Conservation (phyloP, 1,284 basidiomycete genomes). For the Pseudozyma thailandica region DNA sequence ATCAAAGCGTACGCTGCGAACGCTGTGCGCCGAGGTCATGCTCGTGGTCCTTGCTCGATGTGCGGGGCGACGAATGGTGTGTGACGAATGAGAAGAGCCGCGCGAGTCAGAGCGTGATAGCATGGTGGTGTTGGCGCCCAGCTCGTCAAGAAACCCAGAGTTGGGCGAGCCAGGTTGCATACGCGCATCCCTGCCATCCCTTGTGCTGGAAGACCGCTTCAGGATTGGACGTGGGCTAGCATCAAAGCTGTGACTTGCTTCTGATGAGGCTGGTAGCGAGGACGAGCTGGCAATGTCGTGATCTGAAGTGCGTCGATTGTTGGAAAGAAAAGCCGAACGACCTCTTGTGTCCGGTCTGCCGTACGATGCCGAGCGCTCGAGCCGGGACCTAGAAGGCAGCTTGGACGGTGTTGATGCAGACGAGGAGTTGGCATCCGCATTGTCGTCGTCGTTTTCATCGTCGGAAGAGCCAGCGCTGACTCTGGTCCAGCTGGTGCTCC, state of each 20-base stretch:
- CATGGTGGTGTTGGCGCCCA: constrained; percentile 29
- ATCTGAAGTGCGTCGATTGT: constrained; percentile 25
- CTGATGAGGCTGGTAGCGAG: not conserved
- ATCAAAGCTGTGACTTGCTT: constrained; percentile 14
- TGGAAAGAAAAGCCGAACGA: constrained; percentile 12
- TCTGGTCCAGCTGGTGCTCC: constrained; percentile 39
- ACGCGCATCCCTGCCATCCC: constrained; percentile 27
- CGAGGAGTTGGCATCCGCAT: not conserved
- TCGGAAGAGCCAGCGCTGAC: constrained; percentile 8
- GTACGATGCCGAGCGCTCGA: not conserved
- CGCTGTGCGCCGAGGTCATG: constrained; percentile 33
- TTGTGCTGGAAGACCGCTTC: constrained; percentile 32
- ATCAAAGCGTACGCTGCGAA: constrained; percentile 45
- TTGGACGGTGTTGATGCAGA: constrained; percentile 15
- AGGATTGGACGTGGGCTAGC: constrained; percentile 39
- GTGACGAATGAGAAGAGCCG: constrained; percentile 41
- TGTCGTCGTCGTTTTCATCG: constrained; percentile 13
- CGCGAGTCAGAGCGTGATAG: constrained; percentile 42
- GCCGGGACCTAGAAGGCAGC: constrained; percentile 2
- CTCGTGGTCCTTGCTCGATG: constrained; percentile 37
- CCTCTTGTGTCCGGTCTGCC: constrained; percentile 5
- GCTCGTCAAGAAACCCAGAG: constrained; percentile 22
- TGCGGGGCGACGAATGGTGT: constrained; percentile 35
- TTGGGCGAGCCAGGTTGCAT: constrained; percentile 20
- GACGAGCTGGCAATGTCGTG: constrained; percentile 23